Evolutionary conservation across 2,329 filamentous ascomycete species (phyloP).

Genomic region (Ophiostoma triangulosporum): DNA sequence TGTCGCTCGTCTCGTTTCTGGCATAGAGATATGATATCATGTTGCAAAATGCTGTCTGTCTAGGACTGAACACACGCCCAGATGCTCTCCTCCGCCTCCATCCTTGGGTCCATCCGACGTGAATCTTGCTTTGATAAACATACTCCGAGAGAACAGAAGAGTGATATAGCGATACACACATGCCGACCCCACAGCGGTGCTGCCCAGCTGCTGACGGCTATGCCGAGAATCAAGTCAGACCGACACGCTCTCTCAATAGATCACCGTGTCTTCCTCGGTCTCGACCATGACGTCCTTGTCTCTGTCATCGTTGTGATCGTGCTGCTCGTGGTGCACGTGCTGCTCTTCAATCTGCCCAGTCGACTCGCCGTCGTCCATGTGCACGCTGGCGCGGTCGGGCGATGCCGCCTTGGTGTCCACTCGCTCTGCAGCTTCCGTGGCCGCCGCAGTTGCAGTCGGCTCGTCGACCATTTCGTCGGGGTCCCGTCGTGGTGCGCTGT

Average conservation of each 20-base stretch:
- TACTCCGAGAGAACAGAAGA: too few species aligned
- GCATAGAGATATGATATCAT: too few species aligned
- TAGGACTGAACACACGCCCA: too few species aligned
- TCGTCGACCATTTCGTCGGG: not conserved
- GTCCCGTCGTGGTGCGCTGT: not conserved
- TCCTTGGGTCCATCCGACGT: too few species aligned
- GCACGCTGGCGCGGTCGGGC: not conserved
- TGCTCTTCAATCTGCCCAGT: not conserved
- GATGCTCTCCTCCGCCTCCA: too few species aligned
- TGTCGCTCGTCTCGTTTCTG: too few species aligned
- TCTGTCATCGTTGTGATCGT: conserved; percentile 45
- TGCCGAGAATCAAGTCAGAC: not conserved
- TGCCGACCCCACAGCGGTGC: not conserved
- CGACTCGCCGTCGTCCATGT: conserved; percentile 12
- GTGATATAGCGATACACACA: too few species aligned
- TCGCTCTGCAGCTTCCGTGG: conserved; percentile 4
- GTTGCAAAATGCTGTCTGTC: too few species aligned
- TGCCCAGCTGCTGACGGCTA: not conserved
- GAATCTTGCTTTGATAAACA: too few species aligned
- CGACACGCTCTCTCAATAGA: conserved; percentile 48
- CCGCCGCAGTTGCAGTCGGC: not conserved
- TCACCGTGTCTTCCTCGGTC: conserved; percentile 80
- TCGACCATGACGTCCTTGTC: conserved; percentile 72
- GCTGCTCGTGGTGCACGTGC: conserved; percentile 19
- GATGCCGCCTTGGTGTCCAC: conserved; percentile 13